Evolutionary conservation across 164 flowering plant species (phyloP).

Genomic region (Piper longum): DNA sequence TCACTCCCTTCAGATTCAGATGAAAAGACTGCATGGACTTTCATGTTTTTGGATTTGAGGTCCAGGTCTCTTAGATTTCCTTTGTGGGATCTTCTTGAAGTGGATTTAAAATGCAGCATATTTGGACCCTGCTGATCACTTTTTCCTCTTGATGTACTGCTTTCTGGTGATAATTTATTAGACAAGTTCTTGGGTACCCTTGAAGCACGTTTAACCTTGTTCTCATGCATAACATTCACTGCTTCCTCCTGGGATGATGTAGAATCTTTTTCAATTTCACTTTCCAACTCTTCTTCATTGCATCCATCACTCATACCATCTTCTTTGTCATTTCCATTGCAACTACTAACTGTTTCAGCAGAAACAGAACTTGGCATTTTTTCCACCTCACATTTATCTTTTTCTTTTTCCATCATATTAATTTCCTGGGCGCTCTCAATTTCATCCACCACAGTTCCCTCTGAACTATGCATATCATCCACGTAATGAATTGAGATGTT

Average conservation of each 20-base stretch:
- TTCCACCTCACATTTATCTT: conserved; percentile 23
- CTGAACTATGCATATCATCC: conserved; percentile 47
- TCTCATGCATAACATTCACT: conserved; percentile 13
- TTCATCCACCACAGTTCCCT: conserved; percentile 15
- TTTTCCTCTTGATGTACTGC: conserved; percentile 15
- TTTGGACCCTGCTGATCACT: conserved; percentile 19
- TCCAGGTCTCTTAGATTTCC: conserved; percentile 13
- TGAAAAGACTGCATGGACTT: conserved; percentile 29
- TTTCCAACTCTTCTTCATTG: conserved; percentile 56
- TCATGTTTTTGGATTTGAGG: conserved; percentile 16
- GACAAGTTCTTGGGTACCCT: conserved; percentile 18
- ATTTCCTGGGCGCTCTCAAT: conserved; percentile 36
- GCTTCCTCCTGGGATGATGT: conserved; percentile 60
- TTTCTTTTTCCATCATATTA: neutral
- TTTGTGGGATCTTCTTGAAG: conserved; percentile 28
- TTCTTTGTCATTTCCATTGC: conserved; percentile 21
- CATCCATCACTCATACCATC: conserved; percentile 33
- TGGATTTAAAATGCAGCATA: conserved; percentile 17
- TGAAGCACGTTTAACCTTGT: conserved; percentile 28
- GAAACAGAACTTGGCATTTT: conserved; percentile 10
- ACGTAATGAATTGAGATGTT: conserved; percentile 32
- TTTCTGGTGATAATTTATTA: conserved; percentile 17
- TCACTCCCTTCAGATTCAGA: conserved; percentile 65
- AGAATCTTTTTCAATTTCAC: conserved; percentile 49
- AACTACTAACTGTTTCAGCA: conserved; percentile 21